These are phyloP conservation scores for Picochlorum sp. DNA, from an alignment of 139 green algal genomes.

Conservation along the genomic window DNA sequence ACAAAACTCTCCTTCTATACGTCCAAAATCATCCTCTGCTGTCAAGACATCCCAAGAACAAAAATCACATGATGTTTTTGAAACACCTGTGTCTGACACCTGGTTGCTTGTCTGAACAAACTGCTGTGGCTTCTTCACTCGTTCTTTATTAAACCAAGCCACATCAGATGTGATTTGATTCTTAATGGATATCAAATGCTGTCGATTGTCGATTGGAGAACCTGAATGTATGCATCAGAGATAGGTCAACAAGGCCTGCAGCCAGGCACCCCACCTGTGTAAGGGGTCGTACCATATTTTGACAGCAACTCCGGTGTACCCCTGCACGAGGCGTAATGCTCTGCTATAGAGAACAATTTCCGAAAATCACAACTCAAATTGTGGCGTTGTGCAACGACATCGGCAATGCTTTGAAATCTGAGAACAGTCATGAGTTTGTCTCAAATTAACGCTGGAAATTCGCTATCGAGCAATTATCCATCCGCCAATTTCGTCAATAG, in stretches of 20 bases:
- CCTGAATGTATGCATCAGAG: slow-evolving; percentile 12
- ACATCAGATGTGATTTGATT: slow-evolving; percentile 38
- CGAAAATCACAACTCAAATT: background rate
- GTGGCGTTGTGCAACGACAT: background rate
- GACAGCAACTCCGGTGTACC: background rate
- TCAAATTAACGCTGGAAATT: too few species aligned
- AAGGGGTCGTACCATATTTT: background rate
- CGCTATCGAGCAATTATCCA: too few species aligned
- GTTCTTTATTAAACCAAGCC: slow-evolving; percentile 58
- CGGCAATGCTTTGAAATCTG: slow-evolving; percentile 6
- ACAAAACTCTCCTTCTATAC: slow-evolving; percentile 44
- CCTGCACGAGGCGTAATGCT: background rate
- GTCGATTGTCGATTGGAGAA: slow-evolving; percentile 42
- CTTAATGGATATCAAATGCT: slow-evolving; percentile 53
- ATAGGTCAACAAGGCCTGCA: background rate
- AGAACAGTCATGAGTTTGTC: background rate
- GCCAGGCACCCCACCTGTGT: too few species aligned
- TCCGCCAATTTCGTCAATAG: too few species aligned
- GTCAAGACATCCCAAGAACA: slow-evolving; percentile 56
- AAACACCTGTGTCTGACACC: background rate
- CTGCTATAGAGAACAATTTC: background rate
- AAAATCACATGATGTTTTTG: slow-evolving; percentile 58
- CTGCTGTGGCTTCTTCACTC: slow-evolving; percentile 62
- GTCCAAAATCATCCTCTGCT: slow-evolving; percentile 46
- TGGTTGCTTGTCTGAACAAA: slow-evolving; percentile 23